These are phyloP conservation scores for Saturnispora dispora DNA, from an alignment of 805 yeast genomes.

Conservation along the genomic window DNA sequence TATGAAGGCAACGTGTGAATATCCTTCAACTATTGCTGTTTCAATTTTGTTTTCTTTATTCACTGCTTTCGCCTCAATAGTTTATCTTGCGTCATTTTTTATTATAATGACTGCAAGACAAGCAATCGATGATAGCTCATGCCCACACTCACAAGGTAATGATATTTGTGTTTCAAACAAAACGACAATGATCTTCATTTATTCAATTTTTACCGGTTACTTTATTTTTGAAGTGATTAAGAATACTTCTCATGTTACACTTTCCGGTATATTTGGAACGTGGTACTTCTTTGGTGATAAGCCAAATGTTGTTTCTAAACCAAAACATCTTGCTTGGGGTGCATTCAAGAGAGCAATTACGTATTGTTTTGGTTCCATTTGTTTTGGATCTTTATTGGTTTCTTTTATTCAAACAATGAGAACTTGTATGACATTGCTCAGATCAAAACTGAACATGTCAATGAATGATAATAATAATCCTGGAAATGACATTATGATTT, in stretches of 20 bases:
- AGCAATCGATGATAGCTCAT: constrained; percentile 45
- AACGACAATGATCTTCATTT: constrained; percentile 33
- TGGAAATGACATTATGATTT: constrained; percentile 42
- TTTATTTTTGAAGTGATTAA: constrained; percentile 75
- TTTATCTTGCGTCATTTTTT: constrained; percentile 59
- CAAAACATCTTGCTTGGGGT: constrained; percentile 70
- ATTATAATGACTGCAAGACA: constrained; percentile 28
- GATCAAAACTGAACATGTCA: constrained; percentile 29
- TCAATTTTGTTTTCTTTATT: constrained; percentile 31
- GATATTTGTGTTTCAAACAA: constrained; percentile 26
- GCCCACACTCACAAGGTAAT: constrained; percentile 23
- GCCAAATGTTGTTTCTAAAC: constrained; percentile 41
- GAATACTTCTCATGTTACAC: constrained; percentile 71
- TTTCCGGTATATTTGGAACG: constrained; percentile 79
- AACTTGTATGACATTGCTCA: constrained; percentile 42
- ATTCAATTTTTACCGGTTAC: constrained; percentile 74
- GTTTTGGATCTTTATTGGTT: constrained; percentile 72
- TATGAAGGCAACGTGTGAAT: constrained; percentile 66
- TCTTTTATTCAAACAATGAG: constrained; percentile 61
- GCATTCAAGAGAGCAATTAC: constrained; percentile 72
- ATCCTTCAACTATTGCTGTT: constrained; percentile 60
- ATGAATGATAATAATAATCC: constrained; percentile 35
- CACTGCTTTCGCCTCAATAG: constrained; percentile 50
- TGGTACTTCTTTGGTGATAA: constrained; percentile 65
- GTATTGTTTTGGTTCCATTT: constrained; percentile 81